Evolutionary conservation across 768 basidiomycete species (phyloP).

Genomic region (Lactarius hatsudake): DNA sequence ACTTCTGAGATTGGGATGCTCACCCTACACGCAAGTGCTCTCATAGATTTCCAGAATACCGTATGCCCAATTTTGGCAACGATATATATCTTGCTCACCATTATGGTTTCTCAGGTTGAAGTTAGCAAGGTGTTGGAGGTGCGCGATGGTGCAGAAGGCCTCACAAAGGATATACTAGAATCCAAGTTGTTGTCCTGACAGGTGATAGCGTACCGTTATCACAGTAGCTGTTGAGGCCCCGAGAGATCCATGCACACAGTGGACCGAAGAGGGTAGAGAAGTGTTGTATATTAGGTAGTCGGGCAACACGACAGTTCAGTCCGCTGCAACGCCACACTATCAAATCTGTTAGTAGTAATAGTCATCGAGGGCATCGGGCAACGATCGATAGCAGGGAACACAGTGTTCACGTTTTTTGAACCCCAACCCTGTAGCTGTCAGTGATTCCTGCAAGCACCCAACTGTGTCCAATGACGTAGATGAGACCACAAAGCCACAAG

Average conservation of each 20-base stretch:
- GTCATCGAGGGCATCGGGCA: background rate
- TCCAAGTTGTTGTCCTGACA: conserved; percentile 43
- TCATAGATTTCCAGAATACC: conserved; percentile 74
- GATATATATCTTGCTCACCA: background rate
- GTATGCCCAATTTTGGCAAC: conserved; percentile 37
- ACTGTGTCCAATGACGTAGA: conserved; percentile 72
- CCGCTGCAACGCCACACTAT: background rate
- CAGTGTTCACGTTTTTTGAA: background rate
- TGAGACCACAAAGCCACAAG: conserved; percentile 76
- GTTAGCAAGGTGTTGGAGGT: conserved; percentile 80
- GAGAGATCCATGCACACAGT: too few relatives aligned
- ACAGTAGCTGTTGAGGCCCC: background rate
- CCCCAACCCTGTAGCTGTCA: conserved; percentile 38
- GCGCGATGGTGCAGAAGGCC: conserved; percentile 73
- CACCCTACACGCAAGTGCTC: conserved; percentile 78
- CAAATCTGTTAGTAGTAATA: background rate
- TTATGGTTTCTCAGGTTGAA: conserved; percentile 52
- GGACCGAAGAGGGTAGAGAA: background rate
- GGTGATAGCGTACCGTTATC: background rate
- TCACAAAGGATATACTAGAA: conserved; percentile 74
- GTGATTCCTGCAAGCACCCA: conserved; percentile 77
- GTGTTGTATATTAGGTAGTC: conserved; percentile 10
- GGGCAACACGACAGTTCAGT: background rate
- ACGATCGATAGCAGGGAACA: background rate
- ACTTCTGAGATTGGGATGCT: conserved; percentile 70